Base-by-base conservation (phyloP, 306 rosid genomes). In the Spatholobus suberectus region DNA sequence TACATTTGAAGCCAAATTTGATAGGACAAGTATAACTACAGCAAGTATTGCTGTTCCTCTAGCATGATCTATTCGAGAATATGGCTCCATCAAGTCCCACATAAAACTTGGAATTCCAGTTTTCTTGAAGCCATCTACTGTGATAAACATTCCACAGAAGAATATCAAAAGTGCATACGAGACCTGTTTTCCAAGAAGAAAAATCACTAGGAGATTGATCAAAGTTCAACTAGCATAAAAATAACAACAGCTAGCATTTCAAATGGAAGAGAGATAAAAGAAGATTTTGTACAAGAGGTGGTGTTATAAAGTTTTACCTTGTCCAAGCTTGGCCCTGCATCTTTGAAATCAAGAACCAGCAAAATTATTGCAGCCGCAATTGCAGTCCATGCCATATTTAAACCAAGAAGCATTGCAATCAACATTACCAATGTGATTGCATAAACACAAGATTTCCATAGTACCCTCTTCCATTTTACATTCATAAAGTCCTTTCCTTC, bases 71-170 rank as follows among this genome's bases (percentile, higher is more conserved):
- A 91, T 89, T 32, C 83, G 63, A 0, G 97, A 91, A 87, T 83
- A 80, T 7, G 96, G 98, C 85, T 83, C 94, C 92, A 96, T 88
- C 10, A 83, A 73, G 34, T 92, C 92, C 99, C 99, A 96, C 3
- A 93, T n/a, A 34, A 91, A 67, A 83, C 92, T 88, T 81, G 99
- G 99, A 65, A 93, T 89, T 73, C 94, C 98, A 23, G 98, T 96
- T 83, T 86, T 88, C 79, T 93, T 91, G 81, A 96, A 94, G 13
- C 99, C 99, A 8, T 87, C 94, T 32, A 96, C 97, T 12, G 97
- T 91, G 83, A 96, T 90, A 38, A 96, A 94, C 99, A 96, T 93
- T 82, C 97, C 99, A 72, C 99, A 92, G 76, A 96, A 93, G 92
- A 96, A 96, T 71, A 94, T 77, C 84, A 96, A 72, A 78, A 96